A percentile compares a stretch with the other conserved stretches of the same genome.
Evolutionary conservation across 345 rosid genomes (phyloP).

Genomic region (Hibiscus syriacus): DNA sequence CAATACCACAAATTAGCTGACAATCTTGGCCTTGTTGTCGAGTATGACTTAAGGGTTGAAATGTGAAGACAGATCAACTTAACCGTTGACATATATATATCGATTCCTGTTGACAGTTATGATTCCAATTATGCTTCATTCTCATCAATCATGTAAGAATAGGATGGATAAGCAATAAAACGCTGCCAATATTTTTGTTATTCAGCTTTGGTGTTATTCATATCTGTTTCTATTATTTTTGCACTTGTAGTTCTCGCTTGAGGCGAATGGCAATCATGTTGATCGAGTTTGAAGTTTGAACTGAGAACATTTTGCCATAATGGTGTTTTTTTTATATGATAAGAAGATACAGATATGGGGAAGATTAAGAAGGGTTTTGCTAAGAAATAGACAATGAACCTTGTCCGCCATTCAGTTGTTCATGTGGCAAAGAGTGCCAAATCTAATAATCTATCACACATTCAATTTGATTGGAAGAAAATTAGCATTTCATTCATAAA

Average conservation of each 20-base stretch:
- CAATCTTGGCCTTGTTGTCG: slow-evolving; percentile 79
- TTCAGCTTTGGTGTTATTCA: slow-evolving; percentile 15
- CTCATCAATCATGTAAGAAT: slow-evolving; percentile 5
- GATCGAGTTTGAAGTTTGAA: background rate
- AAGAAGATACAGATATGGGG: background rate
- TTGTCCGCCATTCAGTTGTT: background rate
- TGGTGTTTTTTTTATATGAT: background rate
- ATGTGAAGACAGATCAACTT: slow-evolving; percentile 38
- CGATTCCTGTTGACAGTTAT: slow-evolving; percentile 5
- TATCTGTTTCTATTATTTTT: slow-evolving; percentile 16
- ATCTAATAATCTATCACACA: background rate
- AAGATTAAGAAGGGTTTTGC: background rate
- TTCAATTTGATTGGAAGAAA: background rate
- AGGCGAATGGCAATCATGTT: background rate
- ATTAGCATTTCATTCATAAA: background rate
- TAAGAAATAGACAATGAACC: background rate
- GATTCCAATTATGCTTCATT: slow-evolving; percentile 10
- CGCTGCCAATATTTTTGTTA: slow-evolving; percentile 15
- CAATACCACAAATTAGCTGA: slow-evolving; percentile 81
- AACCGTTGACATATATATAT: slow-evolving; percentile 13
- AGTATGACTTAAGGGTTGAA: slow-evolving; percentile 67
- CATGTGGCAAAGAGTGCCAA: background rate
- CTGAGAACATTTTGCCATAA: background rate
- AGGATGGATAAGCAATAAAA: slow-evolving; percentile 11
- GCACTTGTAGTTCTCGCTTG: background rate